phyloP scores from a whole-genome alignment of 306 rosid species.

The Coriaria nepalensis region DNA sequence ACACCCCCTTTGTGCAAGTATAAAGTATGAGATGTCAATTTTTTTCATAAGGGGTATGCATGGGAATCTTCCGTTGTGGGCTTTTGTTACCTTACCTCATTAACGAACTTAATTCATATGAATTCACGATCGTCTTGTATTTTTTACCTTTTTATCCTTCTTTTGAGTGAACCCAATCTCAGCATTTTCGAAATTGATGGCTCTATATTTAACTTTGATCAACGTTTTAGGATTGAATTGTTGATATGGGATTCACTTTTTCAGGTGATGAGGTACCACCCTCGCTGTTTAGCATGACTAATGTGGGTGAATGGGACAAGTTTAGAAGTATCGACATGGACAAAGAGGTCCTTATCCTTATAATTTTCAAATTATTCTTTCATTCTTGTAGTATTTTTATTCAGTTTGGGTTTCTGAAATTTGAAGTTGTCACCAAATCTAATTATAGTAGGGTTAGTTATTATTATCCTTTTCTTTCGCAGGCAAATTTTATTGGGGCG shows the following conservation, averaged over 20 bases:
- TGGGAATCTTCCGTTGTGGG: no score
- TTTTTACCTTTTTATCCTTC: no score
- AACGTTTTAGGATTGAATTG: conserved; percentile 1
- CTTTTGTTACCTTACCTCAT: no score
- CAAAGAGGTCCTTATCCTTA: conserved; percentile 48
- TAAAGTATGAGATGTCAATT: no score
- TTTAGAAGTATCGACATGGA: conserved; percentile 98
- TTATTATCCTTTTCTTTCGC: conserved; percentile 19
- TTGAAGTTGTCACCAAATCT: background rate
- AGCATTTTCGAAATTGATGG: no score
- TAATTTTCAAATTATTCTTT: conserved; percentile 3
- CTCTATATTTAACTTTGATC: no score
- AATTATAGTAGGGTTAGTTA: no score
- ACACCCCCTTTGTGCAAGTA: no score
- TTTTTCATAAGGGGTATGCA: no score
- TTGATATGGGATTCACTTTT: conserved; percentile 16
- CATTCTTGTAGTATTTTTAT: background rate
- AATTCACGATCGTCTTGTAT: no score
- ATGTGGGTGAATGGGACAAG: conserved; percentile 74
- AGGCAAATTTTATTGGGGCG: conserved; percentile 60
- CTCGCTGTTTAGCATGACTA: conserved; percentile 67
- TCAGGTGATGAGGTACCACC: conserved; percentile 78
- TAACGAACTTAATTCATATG: no score
- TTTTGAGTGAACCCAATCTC: no score
- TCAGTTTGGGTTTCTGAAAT: background rate